Evolutionary conservation across 495 filamentous ascomycete species (phyloP), one percentile per base, ranked within the genome.

Genomic region (Xylaria sp.): DNA sequence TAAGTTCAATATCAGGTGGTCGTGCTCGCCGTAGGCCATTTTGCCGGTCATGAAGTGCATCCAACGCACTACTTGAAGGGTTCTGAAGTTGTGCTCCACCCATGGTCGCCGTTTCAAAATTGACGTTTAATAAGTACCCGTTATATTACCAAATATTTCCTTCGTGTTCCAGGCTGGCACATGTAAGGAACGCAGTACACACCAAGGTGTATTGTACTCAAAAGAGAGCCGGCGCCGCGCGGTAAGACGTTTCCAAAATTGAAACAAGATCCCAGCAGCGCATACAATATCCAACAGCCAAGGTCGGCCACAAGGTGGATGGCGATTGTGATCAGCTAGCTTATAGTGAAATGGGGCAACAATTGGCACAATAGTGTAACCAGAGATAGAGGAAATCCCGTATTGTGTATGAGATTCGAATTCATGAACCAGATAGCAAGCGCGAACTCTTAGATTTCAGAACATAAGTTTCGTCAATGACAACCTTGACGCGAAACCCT

Each of bases 21-120:
- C 75, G 68, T 31, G 70, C 72, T 53, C 73, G 75, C 46, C 77
- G 73, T 61, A 76, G 37, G 40, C 71, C 68, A 67, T 69, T 69
- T 67, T 73, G 68, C 33, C 71, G 75, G 29, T 71, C 73, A 48
- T 77, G 73, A 14, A 73, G 71, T 21, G 72, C 53, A 61, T 77
- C 73, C 43, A 75, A 70, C 26, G 65, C 69, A 31, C 68, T 68
- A 70, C 68, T 72, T 44, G 63, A 43, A 19, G 44, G 33, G 6
- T 40, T 21, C 37, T 29, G 61, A n/a, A 15, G 48, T 37, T 65
- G 61, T 17, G 31, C 15, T 46, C 66, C 61, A 19, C 37, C 52
- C 61, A 66, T 71, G 11, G 26, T 21, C 37, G 57, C 17, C 24
- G 24, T 33, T 21, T 46, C 40, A 46, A 9, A 19, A 6, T n/a